Conservation (phyloP, 345 rosid species). For the Bruguiera gymnorhiza region DNA sequence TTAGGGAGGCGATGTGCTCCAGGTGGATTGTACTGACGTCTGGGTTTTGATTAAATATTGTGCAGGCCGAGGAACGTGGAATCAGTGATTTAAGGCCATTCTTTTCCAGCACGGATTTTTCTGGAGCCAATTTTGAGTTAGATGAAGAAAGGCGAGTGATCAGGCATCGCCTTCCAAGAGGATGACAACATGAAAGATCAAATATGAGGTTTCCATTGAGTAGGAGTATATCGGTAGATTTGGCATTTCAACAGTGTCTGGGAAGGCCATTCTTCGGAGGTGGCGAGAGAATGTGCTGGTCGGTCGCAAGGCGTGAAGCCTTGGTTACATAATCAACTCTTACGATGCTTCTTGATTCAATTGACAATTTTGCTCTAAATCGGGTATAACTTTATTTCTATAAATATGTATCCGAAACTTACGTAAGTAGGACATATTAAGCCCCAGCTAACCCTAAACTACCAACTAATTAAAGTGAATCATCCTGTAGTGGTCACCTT, state of each 20-base stretch:
- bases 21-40: conserved; percentile 6
- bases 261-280: neutral
- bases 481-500: too few species aligned
- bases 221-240: neutral
- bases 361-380: too few species aligned
- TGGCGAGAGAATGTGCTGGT: too few species aligned
- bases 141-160: conserved; percentile 49
- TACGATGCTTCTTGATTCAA: too few species aligned
- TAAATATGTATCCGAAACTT: too few species aligned
- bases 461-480: too few species aligned
- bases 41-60: neutral
- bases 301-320: too few species aligned
- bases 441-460: too few species aligned
- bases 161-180: conserved; percentile 46
- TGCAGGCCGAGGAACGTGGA: conserved; percentile 84
- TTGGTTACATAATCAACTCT: too few species aligned
- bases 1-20: neutral
- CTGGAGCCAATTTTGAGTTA: conserved; percentile 64
- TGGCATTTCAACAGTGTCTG: neutral
- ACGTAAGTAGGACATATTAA: too few species aligned
- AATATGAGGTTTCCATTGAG: neutral
- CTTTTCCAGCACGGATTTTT: conserved; percentile 69
- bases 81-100: conserved; percentile 71
- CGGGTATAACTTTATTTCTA: too few species aligned
- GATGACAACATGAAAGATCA: neutral